phyloP scores from a whole-genome alignment of 345 rosid species.

The Tarenaya hassleriana region DNA sequence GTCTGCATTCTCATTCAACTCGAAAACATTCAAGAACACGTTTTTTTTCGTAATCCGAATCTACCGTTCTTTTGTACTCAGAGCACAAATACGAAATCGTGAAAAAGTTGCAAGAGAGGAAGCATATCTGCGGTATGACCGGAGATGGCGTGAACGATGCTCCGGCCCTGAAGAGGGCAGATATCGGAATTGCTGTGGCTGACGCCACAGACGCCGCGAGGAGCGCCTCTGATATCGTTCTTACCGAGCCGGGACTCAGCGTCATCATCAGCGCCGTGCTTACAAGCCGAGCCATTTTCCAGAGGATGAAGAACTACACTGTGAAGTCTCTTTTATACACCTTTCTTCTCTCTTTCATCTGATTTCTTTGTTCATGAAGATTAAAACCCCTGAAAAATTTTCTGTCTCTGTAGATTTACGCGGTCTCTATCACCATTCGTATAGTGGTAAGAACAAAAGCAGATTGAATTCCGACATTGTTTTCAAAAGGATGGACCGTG shows the following conservation, averaged over 20 bases:
- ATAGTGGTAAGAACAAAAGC: too few relatives aligned
- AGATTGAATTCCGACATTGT: too few relatives aligned
- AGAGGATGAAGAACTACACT: slow-evolving; percentile 95
- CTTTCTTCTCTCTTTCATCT: neutral
- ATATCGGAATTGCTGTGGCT: slow-evolving; percentile 98
- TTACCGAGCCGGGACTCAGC: slow-evolving; percentile 96
- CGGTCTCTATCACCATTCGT: slow-evolving; percentile 97
- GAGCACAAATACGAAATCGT: slow-evolving; percentile 99
- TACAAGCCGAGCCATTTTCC: slow-evolving; percentile 96
- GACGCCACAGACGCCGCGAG: slow-evolving; percentile 99
- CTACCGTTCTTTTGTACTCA: slow-evolving; percentile 29
- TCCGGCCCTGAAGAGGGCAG: slow-evolving; percentile 98
- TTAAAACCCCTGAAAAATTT: slow-evolving; percentile 1
- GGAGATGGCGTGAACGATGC: slow-evolving; percentile 99
- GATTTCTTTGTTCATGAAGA: neutral
- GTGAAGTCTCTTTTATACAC: slow-evolving; percentile 41
- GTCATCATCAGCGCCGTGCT: slow-evolving; percentile 97
- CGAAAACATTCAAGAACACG: neutral
- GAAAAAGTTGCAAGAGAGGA: slow-evolving; percentile 90
- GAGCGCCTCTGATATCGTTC: slow-evolving; percentile 95
- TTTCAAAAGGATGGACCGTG: too few relatives aligned
- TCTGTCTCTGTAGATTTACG: slow-evolving; percentile 66
- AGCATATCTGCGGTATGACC: slow-evolving; percentile 98
- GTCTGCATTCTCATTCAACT: neutral
- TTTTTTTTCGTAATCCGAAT: neutral